phyloP scores from a whole-genome alignment of 768 basidiomycete species.

The Kockovaella imperatae region DNA sequence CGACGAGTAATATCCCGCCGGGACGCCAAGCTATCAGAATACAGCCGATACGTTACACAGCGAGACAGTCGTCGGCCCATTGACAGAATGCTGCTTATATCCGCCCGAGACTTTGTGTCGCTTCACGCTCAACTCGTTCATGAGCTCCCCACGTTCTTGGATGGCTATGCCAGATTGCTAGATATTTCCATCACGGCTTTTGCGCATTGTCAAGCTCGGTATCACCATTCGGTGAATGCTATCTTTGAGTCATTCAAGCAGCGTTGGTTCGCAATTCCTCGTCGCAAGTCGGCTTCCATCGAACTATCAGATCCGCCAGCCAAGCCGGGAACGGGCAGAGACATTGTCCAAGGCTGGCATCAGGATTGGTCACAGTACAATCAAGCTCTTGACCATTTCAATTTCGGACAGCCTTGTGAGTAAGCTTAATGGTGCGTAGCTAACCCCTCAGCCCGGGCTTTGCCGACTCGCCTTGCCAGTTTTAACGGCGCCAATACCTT shows the following conservation, averaged over 20 bases:
- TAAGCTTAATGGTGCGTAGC: background rate
- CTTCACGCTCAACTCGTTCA: conserved; percentile 44
- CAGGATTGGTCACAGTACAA: conserved; percentile 29
- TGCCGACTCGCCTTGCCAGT: conserved; percentile 17
- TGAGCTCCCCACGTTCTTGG: conserved; percentile 42
- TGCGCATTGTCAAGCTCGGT: conserved; percentile 31
- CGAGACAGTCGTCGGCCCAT: conserved; percentile 17
- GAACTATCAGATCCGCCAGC: background rate
- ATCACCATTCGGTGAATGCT: conserved; percentile 18
- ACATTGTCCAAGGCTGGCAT: conserved; percentile 32
- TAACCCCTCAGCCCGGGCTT: conserved; percentile 5
- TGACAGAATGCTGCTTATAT: conserved; percentile 30
- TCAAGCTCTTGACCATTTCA: conserved; percentile 35
- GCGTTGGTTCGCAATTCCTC: conserved; percentile 17
- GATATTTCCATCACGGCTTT: conserved; percentile 33
- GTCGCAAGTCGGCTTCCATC: background rate
- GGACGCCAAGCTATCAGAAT: conserved; percentile 34
- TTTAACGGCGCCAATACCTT: too few species aligned
- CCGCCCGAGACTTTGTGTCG: conserved; percentile 41
- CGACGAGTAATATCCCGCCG: conserved; percentile 34
- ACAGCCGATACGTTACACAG: conserved; percentile 27
- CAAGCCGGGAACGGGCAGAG: conserved; percentile 1
- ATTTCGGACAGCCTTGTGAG: conserved; percentile 23
- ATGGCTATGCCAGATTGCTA: conserved; percentile 38
- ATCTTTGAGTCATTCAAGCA: conserved; percentile 18